These are phyloP conservation scores for Limonium bicolor DNA, from an alignment of 148 eudicot species.

Conservation along the genomic window DNA sequence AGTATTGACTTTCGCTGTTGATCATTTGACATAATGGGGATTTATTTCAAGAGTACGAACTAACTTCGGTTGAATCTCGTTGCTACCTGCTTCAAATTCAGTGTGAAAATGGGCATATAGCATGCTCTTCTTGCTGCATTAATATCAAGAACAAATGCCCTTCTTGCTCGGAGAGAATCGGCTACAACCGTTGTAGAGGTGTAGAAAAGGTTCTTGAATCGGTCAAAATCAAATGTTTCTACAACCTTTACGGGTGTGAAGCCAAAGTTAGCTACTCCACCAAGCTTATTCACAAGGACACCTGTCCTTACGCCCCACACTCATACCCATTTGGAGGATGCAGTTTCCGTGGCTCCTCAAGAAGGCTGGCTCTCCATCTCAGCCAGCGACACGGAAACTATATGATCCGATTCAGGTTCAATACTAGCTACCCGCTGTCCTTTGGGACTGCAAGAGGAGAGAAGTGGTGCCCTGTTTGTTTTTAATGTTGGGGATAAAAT, in stretches of 20 bases:
- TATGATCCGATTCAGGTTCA: constrained; percentile 21
- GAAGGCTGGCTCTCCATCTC: constrained; percentile 20
- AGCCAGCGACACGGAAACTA: constrained; percentile 26
- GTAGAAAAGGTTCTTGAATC: constrained; percentile 18
- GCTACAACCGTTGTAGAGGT: constrained; percentile 12
- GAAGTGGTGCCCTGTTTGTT: constrained; percentile 32
- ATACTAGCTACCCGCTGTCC: constrained; percentile 13
- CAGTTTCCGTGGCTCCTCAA: constrained; percentile 17
- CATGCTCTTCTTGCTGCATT: constrained; percentile 6
- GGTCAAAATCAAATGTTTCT: constrained; percentile 17
- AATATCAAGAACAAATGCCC: constrained; percentile 9
- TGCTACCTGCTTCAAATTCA: background rate
- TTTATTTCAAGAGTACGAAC: no score
- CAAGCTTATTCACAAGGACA: constrained; percentile 19
- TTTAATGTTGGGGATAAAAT: constrained; percentile 18
- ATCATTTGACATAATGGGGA: no score
- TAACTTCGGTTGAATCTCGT: background rate
- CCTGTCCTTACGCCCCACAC: constrained; percentile 25
- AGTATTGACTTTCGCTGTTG: background rate
- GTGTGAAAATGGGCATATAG: constrained; percentile 6
- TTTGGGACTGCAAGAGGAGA: constrained; percentile 38
- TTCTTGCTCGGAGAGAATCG: constrained; percentile 9
- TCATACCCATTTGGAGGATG: constrained; percentile 35
- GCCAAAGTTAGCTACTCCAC: constrained; percentile 13
- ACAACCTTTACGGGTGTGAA: constrained; percentile 18